Percentiles rank a stretch among this genome's conserved stretches.
These are phyloP conservation scores for Diutina rugosa DNA, from an alignment of 1,139 yeast species.

Conservation along the genomic window DNA sequence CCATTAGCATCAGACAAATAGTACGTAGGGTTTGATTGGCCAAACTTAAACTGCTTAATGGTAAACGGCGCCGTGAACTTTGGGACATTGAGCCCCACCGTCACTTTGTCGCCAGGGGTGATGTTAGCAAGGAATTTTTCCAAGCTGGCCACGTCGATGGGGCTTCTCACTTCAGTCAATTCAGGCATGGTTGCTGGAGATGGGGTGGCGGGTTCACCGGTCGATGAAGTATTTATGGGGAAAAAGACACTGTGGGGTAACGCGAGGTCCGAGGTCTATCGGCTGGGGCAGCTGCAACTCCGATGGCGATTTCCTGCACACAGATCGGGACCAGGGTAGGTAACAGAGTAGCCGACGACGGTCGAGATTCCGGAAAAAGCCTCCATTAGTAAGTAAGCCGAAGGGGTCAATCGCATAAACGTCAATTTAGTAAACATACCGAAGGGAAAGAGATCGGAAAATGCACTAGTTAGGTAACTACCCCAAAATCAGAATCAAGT, in stretches of 20 bases:
- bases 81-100: conserved; percentile 5
- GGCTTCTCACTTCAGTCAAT: neutral
- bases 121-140: conserved; percentile 2
- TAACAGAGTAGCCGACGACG: no score
- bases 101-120: conserved; percentile 3
- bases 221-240: neutral
- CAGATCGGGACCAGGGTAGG: no score
- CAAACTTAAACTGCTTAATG: conserved; percentile 45
- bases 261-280: neutral
- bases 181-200: neutral
- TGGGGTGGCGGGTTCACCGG: neutral
- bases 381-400: no score
- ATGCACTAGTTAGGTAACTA: no score
- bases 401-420: no score
- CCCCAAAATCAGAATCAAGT: neutral
- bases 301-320: neutral
- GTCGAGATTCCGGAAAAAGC: no score
- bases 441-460: no score
- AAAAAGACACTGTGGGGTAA: neutral
- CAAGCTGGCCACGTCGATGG: neutral
- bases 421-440: no score
- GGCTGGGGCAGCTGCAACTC: neutral
- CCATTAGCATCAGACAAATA: conserved; percentile 30
- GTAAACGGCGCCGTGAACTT: conserved; percentile 9
- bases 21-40: conserved; percentile 60